A percentile compares a stretch with the other conserved stretches of the same genome.
These are phyloP conservation scores for Backusella australiensis DNA, from an alignment of 192 early-diverging fungal species.

Conservation along the genomic window DNA sequence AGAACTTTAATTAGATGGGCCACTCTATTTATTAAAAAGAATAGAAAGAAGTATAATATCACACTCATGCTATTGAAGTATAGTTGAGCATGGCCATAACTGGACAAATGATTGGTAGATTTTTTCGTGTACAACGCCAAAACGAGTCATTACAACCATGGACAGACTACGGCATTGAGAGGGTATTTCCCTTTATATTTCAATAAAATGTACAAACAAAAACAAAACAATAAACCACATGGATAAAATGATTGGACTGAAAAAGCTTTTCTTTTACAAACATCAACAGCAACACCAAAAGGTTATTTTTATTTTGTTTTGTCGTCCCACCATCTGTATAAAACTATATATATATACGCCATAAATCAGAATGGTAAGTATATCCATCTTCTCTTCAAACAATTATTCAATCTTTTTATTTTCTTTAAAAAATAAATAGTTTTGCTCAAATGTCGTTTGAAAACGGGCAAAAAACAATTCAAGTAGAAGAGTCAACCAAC, in stretches of 20 bases:
- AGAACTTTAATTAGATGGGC: background rate
- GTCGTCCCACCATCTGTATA: background rate
- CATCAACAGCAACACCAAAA: background rate
- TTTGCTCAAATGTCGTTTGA: slow-evolving; percentile 3
- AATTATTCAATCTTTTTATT: background rate
- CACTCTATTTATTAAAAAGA: background rate
- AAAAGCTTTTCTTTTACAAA: background rate
- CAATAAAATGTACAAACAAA: background rate
- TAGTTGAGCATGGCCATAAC: background rate
- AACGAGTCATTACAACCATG: slow-evolving; percentile 2
- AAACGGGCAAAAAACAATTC: slow-evolving; percentile 1
- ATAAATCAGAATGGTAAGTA: background rate
- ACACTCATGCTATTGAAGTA: background rate
- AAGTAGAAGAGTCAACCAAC: background rate
- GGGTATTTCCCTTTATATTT: background rate
- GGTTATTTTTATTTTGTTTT: background rate
- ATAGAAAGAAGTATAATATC: background rate
- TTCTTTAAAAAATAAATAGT: background rate
- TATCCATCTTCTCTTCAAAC: background rate
- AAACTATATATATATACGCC: background rate
- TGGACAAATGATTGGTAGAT: background rate
- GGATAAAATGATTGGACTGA: background rate
- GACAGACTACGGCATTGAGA: background rate
- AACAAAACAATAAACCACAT: background rate
- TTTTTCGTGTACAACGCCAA: background rate